Base-by-base conservation (phyloP, 192 early-diverging fungal genomes). In the Neocallimastix lanati region DNA sequence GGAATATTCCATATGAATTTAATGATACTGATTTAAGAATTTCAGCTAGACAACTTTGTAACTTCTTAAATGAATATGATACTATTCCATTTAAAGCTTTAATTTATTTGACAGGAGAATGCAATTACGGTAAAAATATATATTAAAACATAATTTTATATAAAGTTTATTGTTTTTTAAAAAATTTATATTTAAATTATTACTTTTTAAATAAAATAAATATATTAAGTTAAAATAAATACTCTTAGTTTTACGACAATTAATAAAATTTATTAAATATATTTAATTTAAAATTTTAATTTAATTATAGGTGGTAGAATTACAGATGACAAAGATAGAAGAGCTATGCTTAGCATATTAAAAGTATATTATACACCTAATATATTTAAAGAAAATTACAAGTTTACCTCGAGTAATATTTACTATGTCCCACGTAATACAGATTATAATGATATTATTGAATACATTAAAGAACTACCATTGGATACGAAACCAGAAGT, bases 1-100 rank as follows among this genome's bases (percentile, higher is more conserved):
- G 89, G 89, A 90, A 90, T 79, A 90, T 90, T 82, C 88, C 89
- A 28, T 90, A 90, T 78, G 89, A 90, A 80, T 90, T 90, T 81
- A 90, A 88, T 76, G 89, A 90, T 30, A 89, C 89, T 2, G 89
- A 90, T 81, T 78, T 90, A 16, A 78, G 89, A 30, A 90, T 90
- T n/a, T 90, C 89, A 12, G 89, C 87, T 12, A 76, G 89, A n/a
- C 89, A 90, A 79, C 79, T 90, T 29, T 82, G 88, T 28, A 90
- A 90, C 81, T 90, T 90, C 79, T 80, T 90, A 78, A 84, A 79
- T 78, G 89, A 90, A 79, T 90, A 90, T 77, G 87, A 90, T 76
- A 82, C 86, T 28, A 81, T 87, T 78, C 89, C 89, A 29, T 90
- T 83, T 78, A 85, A 90, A 37, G 89, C 89, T 4, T 80, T 90